Evolutionary conservation across 148 eudicot species (phyloP).

Genomic region (Vaccinium corymbosum): DNA sequence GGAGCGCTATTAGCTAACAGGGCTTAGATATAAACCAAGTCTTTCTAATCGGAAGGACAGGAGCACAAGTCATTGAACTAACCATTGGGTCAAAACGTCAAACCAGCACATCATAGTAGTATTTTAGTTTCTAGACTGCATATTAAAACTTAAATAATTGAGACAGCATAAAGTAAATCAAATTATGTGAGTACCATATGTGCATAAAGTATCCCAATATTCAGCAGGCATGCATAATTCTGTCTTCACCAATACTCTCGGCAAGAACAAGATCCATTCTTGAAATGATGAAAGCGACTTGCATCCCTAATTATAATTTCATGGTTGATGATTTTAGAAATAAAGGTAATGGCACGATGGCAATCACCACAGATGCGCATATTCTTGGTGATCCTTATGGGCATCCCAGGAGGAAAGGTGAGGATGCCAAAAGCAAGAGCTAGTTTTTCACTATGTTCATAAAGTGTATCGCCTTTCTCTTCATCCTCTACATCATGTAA

Average conservation of each 20-base stretch:
- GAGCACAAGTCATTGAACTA: neutral
- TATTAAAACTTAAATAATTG: neutral
- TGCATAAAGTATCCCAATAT: slow-evolving; percentile 12
- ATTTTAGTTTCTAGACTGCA: neutral
- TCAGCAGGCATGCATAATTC: slow-evolving; percentile 1
- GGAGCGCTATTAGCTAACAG: neutral
- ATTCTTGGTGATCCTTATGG: slow-evolving; percentile 73
- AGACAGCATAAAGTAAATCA: slow-evolving; percentile 7
- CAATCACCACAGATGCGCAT: slow-evolving; percentile 83
- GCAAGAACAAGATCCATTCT: slow-evolving; percentile 75
- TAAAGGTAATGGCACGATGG: slow-evolving; percentile 55
- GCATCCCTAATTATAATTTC: slow-evolving; percentile 76
- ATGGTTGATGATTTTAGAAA: slow-evolving; percentile 57
- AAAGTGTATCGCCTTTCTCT: slow-evolving; percentile 66
- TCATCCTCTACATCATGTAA: slow-evolving; percentile 87
- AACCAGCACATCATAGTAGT: neutral
- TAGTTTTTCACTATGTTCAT: slow-evolving; percentile 79
- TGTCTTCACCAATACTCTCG: slow-evolving; percentile 64
- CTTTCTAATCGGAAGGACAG: neutral
- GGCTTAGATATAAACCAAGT: neutral
- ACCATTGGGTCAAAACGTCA: slow-evolving; percentile 3
- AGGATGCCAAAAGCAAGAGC: slow-evolving; percentile 77
- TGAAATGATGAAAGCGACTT: slow-evolving; percentile 82
- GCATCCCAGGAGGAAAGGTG: slow-evolving; percentile 51
- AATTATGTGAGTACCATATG: slow-evolving; percentile 2